Base-by-base conservation (phyloP, 78 protist genomes). In the Tieghemostelium lacteum region DNA sequence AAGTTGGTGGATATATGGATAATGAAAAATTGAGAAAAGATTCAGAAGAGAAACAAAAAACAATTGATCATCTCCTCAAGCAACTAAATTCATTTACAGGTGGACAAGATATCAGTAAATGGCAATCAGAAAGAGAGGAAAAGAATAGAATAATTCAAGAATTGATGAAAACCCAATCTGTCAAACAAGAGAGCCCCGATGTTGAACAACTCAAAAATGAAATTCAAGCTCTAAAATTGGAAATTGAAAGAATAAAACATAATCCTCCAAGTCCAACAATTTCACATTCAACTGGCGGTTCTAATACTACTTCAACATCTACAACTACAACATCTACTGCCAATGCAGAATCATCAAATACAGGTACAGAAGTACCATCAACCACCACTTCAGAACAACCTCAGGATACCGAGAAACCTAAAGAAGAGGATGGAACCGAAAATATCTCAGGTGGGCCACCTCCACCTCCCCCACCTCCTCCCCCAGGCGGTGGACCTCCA, bases 391-490 rank as follows among this genome's bases (percentile, higher is more conserved):
- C 52, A 6, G 52, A 10, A 14, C 6, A 14, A 10, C n/a, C n/a
- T 45, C 6, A 45, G n/a, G 52, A 10, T 45, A 45, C 52, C 6
- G 54, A 52, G 3, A 72, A 54, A 14, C 49, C 3, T 12, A 14
- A 29, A 31, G 66, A 36, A 17, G 64, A 54, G 50, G 39, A 37
- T 6, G n/a, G 1, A 45, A 36, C 7, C 45, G 67, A 20, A 10
- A 31, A 62, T 36, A 31, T 28, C 5, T 69, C 34, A 7, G 92
- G 78, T 40, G 49, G 39, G 10, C 89, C 89, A 65, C 92, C 92
- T 16, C 78, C 78, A 8, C 91, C 91, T 16, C 88, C 88, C 29
- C 92, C 92, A 24, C 77, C 78, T 26, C 75, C 75, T n/a, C 14
- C 10, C 22, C 26, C 2, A 39, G 70, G 55, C 12, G 64, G 67